Evolutionary conservation across 192 early-diverging fungal genomes (phyloP), one percentile per base, ranked within the genome.

Genomic region (Mortierella hygrophila): DNA sequence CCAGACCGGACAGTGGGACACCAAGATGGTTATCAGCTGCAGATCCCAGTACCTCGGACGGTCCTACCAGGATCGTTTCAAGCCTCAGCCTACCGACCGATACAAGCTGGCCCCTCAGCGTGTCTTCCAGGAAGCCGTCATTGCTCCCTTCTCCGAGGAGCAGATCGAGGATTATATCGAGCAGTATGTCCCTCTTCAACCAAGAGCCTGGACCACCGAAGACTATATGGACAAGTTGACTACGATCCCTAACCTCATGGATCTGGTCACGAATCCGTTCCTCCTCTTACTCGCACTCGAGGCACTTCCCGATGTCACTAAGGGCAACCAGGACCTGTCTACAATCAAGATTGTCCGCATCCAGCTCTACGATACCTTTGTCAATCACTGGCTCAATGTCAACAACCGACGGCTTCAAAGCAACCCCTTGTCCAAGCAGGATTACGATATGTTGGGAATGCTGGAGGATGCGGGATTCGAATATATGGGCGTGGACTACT

Each of bases 1-100:
- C 70, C 35, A n/a, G 7, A 16, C 38, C 3, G 23, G 23, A 6
- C 70, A 72, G 41, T 72, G 70, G 70, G 13, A 72, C 10, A 37
- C 41, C 70, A 72, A 72, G 70, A 44, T 72, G 70, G 40, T 72
- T 3, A 72, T 72, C 41, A 72, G 38, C 23, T 72, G 70, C 40
- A 37, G 70, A 20, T n/a, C 20, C 16, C 70, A 72, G 40, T 72
- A 72, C 41, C 70, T 72, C 41, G 70, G 35, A 4, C 42, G 20
- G 0, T 16, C 32, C 2, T 72, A 72, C 41, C 42, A 20, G 6
- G 40, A 42, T 10, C 41, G 41, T 26, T 72, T 72, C 23, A 37
- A 44, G 11, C 70, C 70, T 20, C 23, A 72, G 38, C 21, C 35
- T 20, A 37, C 20, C 23, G 70, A 44, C 21, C 38, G 20, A 15